phyloP scores from a whole-genome alignment of 176 grass and related monocot species.

The Cocos nucifera region DNA sequence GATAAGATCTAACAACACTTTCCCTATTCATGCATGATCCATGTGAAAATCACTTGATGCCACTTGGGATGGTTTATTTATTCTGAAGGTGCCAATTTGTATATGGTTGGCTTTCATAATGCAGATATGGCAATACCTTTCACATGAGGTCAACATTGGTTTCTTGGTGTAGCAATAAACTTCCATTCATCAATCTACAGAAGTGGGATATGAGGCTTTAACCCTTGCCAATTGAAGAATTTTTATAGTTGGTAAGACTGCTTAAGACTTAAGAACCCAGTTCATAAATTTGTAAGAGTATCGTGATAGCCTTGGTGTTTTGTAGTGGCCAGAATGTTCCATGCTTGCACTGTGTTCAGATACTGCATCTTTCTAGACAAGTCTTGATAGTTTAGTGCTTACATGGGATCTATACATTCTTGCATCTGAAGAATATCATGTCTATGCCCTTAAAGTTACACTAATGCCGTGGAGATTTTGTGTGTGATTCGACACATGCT shows the following conservation, averaged over 20 bases:
- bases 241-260: constrained; percentile 26
- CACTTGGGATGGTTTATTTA: constrained; percentile 17
- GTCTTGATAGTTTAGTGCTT: neutral
- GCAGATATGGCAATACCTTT: constrained; percentile 20
- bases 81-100: constrained; percentile 23
- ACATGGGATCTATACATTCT: neutral
- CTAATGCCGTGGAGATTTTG: no score
- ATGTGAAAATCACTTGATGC: constrained; percentile 10
- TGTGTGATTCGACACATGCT: no score
- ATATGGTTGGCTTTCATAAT: constrained; percentile 32
- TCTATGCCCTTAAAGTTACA: no score
- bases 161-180: constrained; percentile 17
- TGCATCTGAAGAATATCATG: neutral
- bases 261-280: constrained; percentile 8
- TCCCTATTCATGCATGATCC: constrained; percentile 9
- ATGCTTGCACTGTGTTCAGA: constrained; percentile 4
- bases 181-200: constrained; percentile 13
- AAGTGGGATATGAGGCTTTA: constrained; percentile 16
- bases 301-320: constrained; percentile 3
- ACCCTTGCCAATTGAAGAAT: constrained; percentile 14
- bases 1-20: neutral
- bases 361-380: neutral
- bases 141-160: constrained; percentile 21
- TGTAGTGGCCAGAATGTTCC: neutral
- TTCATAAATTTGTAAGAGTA: constrained; percentile 12